Evolutionary conservation across 2,329 filamentous ascomycete species (phyloP).

Genomic region (Aspergillus fijiensis): DNA sequence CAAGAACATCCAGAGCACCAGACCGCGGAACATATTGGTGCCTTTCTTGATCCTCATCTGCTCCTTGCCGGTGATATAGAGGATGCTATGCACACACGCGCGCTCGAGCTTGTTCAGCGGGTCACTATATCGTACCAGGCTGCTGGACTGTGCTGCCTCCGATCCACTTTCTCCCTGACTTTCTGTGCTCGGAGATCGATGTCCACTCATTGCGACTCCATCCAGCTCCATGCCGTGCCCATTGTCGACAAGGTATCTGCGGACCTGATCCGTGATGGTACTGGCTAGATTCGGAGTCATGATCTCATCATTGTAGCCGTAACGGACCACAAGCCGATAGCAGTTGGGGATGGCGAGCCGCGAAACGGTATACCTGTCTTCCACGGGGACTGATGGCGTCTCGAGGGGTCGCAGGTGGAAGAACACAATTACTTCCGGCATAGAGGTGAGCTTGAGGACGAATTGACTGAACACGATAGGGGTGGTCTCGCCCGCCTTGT

Average conservation of each 20-base stretch:
- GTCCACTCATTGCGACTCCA: neutral
- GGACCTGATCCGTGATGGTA: slow-evolving; percentile 61
- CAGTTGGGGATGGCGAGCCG: slow-evolving; percentile 56
- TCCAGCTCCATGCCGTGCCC: neutral
- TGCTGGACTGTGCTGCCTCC: neutral
- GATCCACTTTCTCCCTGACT: neutral
- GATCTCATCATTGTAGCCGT: slow-evolving; percentile 72
- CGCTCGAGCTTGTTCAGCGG: slow-evolving; percentile 10
- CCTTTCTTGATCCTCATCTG: slow-evolving; percentile 36
- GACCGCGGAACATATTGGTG: slow-evolving; percentile 27
- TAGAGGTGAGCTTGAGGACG: slow-evolving; percentile 66
- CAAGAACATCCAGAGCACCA: slow-evolving; percentile 36
- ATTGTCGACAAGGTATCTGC: slow-evolving; percentile 47
- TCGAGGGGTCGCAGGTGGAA: slow-evolving; percentile 69
- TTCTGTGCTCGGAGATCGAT: slow-evolving; percentile 1
- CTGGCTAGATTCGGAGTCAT: slow-evolving; percentile 63
- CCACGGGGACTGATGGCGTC: slow-evolving; percentile 54
- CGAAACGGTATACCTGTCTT: slow-evolving; percentile 47
- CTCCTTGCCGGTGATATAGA: slow-evolving; percentile 51
- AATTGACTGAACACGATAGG: slow-evolving; percentile 72
- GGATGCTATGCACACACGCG: slow-evolving; percentile 29
- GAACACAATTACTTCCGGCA: slow-evolving; percentile 69
- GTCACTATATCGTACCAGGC: neutral
- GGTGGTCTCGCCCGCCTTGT: slow-evolving; percentile 67
- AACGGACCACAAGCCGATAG: slow-evolving; percentile 67